Evolutionary conservation across 306 rosid species (phyloP), one percentile per base, ranked within the genome.

Genomic region (Begonia peltatifolia): DNA sequence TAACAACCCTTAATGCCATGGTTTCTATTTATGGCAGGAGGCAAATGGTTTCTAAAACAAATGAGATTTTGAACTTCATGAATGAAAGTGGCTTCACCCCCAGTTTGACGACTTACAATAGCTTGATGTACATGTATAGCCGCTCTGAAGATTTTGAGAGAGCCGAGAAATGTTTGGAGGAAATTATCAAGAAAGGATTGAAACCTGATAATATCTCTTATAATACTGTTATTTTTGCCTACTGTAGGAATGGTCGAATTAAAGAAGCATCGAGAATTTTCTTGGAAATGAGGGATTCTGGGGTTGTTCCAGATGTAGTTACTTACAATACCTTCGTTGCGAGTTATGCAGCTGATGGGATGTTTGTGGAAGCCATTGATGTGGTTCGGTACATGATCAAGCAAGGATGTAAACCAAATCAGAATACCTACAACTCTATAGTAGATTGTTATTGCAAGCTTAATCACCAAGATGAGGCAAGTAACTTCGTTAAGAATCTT

Each of bases 71-170:
- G 71, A 71, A 73, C 63, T 85, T 76, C 63, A 80, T 85, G 73
- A 52, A 67, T 25, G 79, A 80, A 55, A 82, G 68, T 50, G 94
- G 95, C 47, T 89, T 78, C 57, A 85, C 90, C 67, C 87, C 90
- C 11, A 85, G 77, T 84, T 69, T 85, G 87, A 68, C 97, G 12
- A 89, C 97, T 16, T 89, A 89, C 70, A 89, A 89, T 59, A 76
- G 80, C 70, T 62, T 89, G 72, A 89, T 89, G 95, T 82, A 82
- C 56, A 89, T 80, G 87, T 71, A 89, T 54, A 77, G 85, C 57
- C 90, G 87, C 47, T 82, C 95, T 2, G 94, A 71, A 62, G 63
- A 76, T 61, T 89, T 82, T 50, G 71, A 76, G 55, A 80, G 71
- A 59, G 73, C 97, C 4, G 97, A 89, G 73, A 71, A 80, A 44